These are phyloP conservation scores for Stachybotrys elegans DNA, from an alignment of 2,329 filamentous ascomycete species.

Conservation along the genomic window DNA sequence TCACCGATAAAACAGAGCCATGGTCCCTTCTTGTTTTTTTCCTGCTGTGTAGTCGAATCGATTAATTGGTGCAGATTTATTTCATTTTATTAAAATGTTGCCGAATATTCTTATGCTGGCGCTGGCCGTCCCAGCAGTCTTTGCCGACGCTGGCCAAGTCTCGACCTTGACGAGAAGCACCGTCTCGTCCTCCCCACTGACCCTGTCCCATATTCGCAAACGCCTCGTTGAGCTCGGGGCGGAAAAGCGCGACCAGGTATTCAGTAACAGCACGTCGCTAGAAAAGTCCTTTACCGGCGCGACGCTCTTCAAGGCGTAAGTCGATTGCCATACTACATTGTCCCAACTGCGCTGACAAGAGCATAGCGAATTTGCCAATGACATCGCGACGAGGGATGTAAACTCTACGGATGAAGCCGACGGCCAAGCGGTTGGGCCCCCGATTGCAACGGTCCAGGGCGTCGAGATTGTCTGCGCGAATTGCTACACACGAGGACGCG, in stretches of 20 bases:
- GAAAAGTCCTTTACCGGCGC: neutral
- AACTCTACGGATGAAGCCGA: no score
- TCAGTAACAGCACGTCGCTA: neutral
- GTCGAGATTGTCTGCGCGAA: neutral
- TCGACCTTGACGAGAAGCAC: neutral
- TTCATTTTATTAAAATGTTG: no score
- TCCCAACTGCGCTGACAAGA: no score
- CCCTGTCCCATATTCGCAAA: neutral
- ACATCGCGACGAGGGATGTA: no score
- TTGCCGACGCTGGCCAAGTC: neutral
- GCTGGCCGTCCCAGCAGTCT: neutral
- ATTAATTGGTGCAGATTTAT: neutral
- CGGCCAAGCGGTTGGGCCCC: no score
- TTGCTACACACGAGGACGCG: conserved; percentile 46
- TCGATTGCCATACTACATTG: no score
- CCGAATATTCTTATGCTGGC: neutral
- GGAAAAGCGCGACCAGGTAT: neutral
- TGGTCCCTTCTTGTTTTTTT: no score
- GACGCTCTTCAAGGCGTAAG: neutral
- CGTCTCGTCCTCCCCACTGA: neutral
- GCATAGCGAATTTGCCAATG: no score
- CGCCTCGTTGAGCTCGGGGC: neutral
- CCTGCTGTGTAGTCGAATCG: neutral
- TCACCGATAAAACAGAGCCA: no score
- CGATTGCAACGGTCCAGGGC: no score